These are phyloP conservation scores for Pseudogymnoascus sp. DNA, from an alignment of 2,329 filamentous ascomycete genomes.

Conservation along the genomic window DNA sequence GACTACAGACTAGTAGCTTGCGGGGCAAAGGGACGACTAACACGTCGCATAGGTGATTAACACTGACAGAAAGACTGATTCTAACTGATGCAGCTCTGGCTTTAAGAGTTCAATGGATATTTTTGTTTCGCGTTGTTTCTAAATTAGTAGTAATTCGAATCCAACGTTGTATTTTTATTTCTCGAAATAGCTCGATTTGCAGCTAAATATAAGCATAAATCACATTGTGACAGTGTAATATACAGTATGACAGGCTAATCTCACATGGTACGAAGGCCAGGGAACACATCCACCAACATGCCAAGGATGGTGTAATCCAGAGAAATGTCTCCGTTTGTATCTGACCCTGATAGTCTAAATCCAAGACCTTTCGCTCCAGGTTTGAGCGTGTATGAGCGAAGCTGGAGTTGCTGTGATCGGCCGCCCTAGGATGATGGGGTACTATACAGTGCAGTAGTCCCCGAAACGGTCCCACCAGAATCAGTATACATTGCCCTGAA, in stretches of 20 bases:
- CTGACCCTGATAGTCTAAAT: neutral
- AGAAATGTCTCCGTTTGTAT: neutral
- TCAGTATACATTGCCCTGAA: neutral
- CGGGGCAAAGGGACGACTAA: neutral
- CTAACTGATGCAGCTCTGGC: neutral
- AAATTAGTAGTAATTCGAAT: neutral
- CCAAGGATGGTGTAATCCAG: neutral
- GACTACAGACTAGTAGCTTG: neutral
- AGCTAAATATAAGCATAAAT: conserved; percentile 10
- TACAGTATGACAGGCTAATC: neutral
- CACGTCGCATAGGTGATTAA: conserved; percentile 9
- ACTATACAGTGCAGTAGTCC: neutral
- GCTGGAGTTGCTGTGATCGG: neutral
- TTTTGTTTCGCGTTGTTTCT: conserved; percentile 6
- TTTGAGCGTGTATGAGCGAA: neutral
- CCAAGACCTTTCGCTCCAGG: neutral
- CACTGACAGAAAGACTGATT: conserved; percentile 5
- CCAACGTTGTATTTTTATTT: neutral
- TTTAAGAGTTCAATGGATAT: neutral
- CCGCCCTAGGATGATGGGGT: neutral
- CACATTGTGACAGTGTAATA: neutral
- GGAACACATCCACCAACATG: neutral
- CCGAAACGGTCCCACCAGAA: neutral
- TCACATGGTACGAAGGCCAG: neutral
- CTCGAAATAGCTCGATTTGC: neutral